phyloP scores from a whole-genome alignment of 2,329 filamentous ascomycete species.

The Chaetothyriales sp. region DNA sequence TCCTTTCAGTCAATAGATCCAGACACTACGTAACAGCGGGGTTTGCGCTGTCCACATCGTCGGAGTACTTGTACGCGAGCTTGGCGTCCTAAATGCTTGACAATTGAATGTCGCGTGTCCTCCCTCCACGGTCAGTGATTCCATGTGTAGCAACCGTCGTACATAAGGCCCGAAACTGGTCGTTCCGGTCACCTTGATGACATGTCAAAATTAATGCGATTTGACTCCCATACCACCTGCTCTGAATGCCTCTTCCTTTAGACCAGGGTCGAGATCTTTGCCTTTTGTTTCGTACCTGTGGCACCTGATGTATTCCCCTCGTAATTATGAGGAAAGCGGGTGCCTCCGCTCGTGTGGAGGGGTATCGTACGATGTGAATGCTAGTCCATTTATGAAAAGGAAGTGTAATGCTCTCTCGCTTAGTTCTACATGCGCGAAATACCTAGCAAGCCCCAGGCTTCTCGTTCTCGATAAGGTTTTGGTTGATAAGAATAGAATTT shows the following conservation, averaged over 20 bases:
- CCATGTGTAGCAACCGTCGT: slow-evolving; percentile 8
- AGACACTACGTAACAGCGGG: slow-evolving; percentile 4
- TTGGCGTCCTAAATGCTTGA: neutral
- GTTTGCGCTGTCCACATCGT: slow-evolving; percentile 5
- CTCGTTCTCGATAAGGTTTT: slow-evolving; percentile 13
- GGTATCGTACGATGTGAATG: slow-evolving; percentile 1
- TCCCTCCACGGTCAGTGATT: neutral
- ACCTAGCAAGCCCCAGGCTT: slow-evolving; percentile 5
- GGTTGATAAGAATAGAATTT: slow-evolving; percentile 7
- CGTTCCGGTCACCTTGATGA: slow-evolving; percentile 3
- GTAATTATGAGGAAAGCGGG: no score
- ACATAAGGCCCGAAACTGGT: slow-evolving; percentile 3
- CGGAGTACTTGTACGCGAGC: slow-evolving; percentile 3
- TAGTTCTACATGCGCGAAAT: neutral
- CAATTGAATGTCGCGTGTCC: neutral
- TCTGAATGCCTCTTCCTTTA: no score
- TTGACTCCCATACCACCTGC: no score
- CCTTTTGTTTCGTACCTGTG: no score
- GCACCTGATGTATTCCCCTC: no score
- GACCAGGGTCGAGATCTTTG: no score
- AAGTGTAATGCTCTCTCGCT: neutral
- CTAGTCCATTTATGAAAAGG: slow-evolving; percentile 12
- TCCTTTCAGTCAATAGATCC: slow-evolving; percentile 14
- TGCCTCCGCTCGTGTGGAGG: no score
- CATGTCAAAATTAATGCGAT: slow-evolving; percentile 4